Evolutionary conservation across 2,329 filamentous ascomycete genomes (phyloP), one percentile per base, ranked within the genome.

Genomic region (Venturiaceae sp.): DNA sequence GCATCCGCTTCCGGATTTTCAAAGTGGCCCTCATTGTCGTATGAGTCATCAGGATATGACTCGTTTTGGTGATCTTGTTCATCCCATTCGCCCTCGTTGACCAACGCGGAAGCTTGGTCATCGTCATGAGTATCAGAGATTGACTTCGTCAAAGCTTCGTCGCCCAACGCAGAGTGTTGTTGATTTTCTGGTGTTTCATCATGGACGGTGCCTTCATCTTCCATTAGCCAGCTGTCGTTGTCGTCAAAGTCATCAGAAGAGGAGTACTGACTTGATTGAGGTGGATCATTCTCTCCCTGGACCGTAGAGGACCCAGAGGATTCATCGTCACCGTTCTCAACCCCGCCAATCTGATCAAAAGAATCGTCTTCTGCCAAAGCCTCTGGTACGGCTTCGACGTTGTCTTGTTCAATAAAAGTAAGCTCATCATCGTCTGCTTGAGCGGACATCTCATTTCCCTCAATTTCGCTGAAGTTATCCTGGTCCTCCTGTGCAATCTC

Each of bases 251-350:
- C 58, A 57, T 61, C 30, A 16, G 23, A 53, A 34, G 58, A 28
- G 6, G 60, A 61, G 36, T 64, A 60, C n/a, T 50, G 23, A 57
- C 55, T 32, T 19, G 37, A 21, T 44, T 36, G 56, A n/a, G 62
- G 60, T n/a, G 57, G 60, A 11, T 62, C 34, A 5, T 67, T 64
- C 37, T 71, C 69, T 36, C 66, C 70, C 60, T 69, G 67, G 5
- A 72, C 63, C 3, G 70, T 72, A 16, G 66, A 65, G 30, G 71
- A 69, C 21, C 65, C 66, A 5, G 67, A 65, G 1, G 68, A 69
- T 1, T 58, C 55, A 19, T 63, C 63, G 32, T 63, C 60, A 16
- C 47, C 44, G 13, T 58, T 47, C 19, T 59, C 60, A 41, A 58
- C 57, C 21, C 62, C 60, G n/a, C 30, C 44, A 44, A 32, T 21